Percentiles rank a stretch among this genome's conserved stretches.
Conservation (phyloP, 805 yeast genomes). For the Suhomyces sp. region DNA sequence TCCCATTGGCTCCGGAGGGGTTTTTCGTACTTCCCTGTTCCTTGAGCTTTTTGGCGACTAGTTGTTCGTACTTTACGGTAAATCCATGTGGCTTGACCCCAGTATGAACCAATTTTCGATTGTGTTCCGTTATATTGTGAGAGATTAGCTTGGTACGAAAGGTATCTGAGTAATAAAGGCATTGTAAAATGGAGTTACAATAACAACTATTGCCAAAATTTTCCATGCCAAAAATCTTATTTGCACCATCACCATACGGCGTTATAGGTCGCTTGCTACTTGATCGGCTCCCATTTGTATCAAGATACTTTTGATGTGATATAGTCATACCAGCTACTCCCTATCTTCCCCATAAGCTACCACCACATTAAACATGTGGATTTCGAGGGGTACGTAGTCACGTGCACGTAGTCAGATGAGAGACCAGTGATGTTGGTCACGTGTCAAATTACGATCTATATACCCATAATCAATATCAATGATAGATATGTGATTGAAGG, state of each 20-base stretch:
- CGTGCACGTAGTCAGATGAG: background rate
- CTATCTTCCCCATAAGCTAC: background rate
- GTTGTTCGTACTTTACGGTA: constrained; percentile 39
- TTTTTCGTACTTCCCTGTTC: constrained; percentile 19
- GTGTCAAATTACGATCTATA: background rate
- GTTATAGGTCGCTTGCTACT: background rate
- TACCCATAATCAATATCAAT: background rate
- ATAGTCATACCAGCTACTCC: background rate
- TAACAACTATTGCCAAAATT: constrained; percentile 92
- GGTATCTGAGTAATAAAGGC: constrained; percentile 69
- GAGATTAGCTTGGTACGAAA: constrained; percentile 54
- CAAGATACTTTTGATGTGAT: background rate
- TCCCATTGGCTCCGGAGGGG: background rate
- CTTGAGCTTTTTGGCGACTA: constrained; percentile 32
- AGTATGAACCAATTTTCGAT: constrained; percentile 23
- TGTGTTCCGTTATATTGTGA: constrained; percentile 33
- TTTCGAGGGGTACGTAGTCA: background rate
- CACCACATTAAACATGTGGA: background rate
- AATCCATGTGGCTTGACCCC: constrained; percentile 37
- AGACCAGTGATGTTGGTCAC: background rate
- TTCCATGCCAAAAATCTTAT: constrained; percentile 75
- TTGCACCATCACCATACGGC: constrained; percentile 57
- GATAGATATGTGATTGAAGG: background rate
- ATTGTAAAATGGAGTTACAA: constrained; percentile 89
- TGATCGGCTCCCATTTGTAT: background rate